phyloP scores from a whole-genome alignment of 2,329 filamentous ascomycete species.

The Simplicillium aogashimaense region DNA sequence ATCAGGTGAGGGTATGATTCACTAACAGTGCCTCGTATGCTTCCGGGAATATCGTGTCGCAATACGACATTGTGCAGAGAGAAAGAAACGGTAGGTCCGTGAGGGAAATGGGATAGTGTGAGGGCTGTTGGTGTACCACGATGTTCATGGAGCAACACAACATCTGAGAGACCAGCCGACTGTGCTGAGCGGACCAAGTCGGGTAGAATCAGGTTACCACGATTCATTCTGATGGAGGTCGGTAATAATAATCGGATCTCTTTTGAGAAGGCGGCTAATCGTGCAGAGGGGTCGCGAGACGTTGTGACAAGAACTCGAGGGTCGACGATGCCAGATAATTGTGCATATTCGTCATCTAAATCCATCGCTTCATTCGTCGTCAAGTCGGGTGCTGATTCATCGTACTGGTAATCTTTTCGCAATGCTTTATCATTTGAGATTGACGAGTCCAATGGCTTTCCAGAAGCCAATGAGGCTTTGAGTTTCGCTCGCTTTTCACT shows the following conservation, averaged over 20 bases:
- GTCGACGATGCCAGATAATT: constrained; percentile 84
- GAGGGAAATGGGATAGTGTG: constrained; percentile 77
- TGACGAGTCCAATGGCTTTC: constrained; percentile 70
- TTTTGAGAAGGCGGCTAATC: constrained; percentile 84
- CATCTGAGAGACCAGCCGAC: constrained; percentile 69
- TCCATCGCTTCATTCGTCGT: constrained; percentile 60
- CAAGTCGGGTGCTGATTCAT: constrained; percentile 67
- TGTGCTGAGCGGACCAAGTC: constrained; percentile 79
- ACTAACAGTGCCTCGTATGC: constrained; percentile 75
- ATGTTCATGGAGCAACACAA: constrained; percentile 85
- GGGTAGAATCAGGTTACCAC: constrained; percentile 79
- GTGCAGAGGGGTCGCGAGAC: constrained; percentile 74
- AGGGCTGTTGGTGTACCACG: constrained; percentile 85
- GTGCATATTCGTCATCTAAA: constrained; percentile 81
- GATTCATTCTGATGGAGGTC: constrained; percentile 79
- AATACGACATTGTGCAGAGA: constrained; percentile 88
- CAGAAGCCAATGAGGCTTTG: constrained; percentile 76
- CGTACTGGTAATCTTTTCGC: constrained; percentile 84
- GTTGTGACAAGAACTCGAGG: constrained; percentile 86
- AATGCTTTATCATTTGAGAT: constrained; percentile 82
- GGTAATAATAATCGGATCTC: constrained; percentile 78
- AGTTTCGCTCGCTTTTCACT: constrained; percentile 84
- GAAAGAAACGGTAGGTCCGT: constrained; percentile 73
- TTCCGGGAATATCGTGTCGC: constrained; percentile 84
- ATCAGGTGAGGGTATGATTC: constrained; percentile 92